phyloP scores from a whole-genome alignment of 164 flowering plant species.

The Liriodendron chinense region DNA sequence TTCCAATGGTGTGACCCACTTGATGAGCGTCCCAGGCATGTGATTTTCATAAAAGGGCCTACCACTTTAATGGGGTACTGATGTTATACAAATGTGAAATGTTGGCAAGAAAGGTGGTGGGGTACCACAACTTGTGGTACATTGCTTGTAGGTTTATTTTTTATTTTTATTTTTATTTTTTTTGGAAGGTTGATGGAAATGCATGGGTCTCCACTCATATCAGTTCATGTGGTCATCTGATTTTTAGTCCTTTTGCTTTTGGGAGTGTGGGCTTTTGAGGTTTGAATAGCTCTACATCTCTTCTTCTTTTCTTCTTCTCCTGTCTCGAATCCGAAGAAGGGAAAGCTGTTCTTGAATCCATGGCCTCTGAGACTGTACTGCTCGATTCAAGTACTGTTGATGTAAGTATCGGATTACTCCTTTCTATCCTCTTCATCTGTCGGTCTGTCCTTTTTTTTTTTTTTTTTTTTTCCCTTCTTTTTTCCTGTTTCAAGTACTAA shows the following conservation, averaged over 20 bases:
- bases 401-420: slow-evolving; percentile 4
- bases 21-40: no score
- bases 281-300: not conserved
- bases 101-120: no score
- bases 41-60: no score
- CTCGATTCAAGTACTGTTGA: not conserved
- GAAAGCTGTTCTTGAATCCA: slow-evolving; percentile 3
- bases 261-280: slow-evolving; percentile 3
- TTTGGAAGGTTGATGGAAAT: not conserved
- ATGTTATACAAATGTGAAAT: no score
- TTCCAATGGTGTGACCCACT: no score
- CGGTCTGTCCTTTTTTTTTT: no score
- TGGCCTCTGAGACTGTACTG: slow-evolving; percentile 4
- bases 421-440: not conserved
- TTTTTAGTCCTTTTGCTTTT: not conserved
- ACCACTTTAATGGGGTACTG: no score
- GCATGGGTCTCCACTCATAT: not conserved
- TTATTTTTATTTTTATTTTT: not conserved
- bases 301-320: not conserved
- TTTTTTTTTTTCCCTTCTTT: not conserved
- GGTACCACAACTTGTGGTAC: not conserved
- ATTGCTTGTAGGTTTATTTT: not conserved
- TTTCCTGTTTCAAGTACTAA: not conserved
- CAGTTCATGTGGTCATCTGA: slow-evolving; percentile 1
- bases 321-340: not conserved